A percentile compares a stretch with the other conserved stretches of the same genome.
Conservation (phyloP, 441 rosid genomes). For the Aleurites moluccanus region DNA sequence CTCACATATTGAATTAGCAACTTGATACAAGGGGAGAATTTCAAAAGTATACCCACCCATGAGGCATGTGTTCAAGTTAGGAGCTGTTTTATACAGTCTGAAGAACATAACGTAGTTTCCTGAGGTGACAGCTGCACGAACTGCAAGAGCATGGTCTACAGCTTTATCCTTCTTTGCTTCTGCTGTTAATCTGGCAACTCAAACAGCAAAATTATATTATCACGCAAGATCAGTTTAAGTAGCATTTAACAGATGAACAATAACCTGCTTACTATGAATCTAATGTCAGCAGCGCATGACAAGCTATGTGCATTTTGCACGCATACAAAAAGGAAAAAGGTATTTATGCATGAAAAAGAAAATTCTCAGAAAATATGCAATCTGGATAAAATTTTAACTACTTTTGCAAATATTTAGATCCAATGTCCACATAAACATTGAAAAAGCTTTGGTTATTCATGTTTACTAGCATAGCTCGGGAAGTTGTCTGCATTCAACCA, state of each 20-base stretch:
- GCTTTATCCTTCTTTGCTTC: conserved; percentile 73
- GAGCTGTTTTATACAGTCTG: conserved; percentile 81
- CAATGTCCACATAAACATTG: not conserved
- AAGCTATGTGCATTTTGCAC: not conserved
- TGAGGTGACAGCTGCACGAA: conserved; percentile 91
- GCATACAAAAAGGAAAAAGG: not conserved
- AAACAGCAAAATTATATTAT: conserved; percentile 5
- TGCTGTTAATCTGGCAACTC: conserved; percentile 64
- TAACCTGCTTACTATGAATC: not conserved
- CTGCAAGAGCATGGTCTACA: conserved; percentile 95
- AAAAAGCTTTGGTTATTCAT: not conserved
- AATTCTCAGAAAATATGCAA: not conserved
- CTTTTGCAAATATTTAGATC: not conserved
- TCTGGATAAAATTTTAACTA: not conserved
- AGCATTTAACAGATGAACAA: not conserved
- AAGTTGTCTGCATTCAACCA: not conserved
- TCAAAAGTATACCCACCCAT: conserved; percentile 62
- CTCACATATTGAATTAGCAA: not conserved
- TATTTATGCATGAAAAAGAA: not conserved
- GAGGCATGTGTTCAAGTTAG: conserved; percentile 82
- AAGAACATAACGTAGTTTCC: conserved; percentile 93
- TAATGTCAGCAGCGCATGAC: conserved; percentile 1
- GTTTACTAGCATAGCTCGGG: not conserved
- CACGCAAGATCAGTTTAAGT: not conserved
- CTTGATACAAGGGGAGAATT: not conserved